Base-by-base conservation (phyloP, 176 grass and related monocot species). In the Eragrostis curvula region DNA sequence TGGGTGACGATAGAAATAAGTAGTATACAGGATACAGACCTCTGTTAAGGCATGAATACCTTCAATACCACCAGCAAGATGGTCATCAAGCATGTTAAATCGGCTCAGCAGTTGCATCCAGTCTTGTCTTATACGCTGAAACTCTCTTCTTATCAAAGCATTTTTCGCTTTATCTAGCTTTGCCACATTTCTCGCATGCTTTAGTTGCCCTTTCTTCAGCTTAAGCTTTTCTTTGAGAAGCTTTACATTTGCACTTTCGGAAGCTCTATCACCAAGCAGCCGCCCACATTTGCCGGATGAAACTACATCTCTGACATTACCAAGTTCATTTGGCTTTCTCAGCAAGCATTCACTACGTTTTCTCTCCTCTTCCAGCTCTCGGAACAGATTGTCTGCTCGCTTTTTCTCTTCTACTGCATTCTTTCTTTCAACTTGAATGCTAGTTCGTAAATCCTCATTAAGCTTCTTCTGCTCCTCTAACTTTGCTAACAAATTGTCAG, bases 161-260 rank as follows among this genome's bases (percentile, higher is more conserved):
- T 87, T 89, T 79, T 89, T 93, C 0, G 64, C 40, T 89, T 93
- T 90, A 79, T 95, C 93, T 48, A 98, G 81, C 41, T 93, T 95
- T 0, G 51, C 69, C 66, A 93, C 86, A 58, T 83, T 90, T 85
- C 90, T 95, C 3, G 71, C 79, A 84, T 93, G 84, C 74, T 93
- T 98, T 74, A 90, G 16, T 80, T 91, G 88, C 42, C 84, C 80
- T 89, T 96, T 99, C 87, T 88, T 95, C n/a, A 90, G 83, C 79
- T 99, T 99, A 68, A 99, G 96, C 78, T 96, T 90, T 52, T 93
- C 85, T 90, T 90, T 99, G 41, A 99, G 79, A 85, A 91, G 73
- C 73, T 88, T 93, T 65, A 92, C 59, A 75, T 77, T 83, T 51
- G 74, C 79, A 93, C 55, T 65, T 88, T 83, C 85, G n/a, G 52